Evolutionary conservation across 2,329 filamentous ascomycete species (phyloP).

Genomic region (Alternaria brassicicola): DNA sequence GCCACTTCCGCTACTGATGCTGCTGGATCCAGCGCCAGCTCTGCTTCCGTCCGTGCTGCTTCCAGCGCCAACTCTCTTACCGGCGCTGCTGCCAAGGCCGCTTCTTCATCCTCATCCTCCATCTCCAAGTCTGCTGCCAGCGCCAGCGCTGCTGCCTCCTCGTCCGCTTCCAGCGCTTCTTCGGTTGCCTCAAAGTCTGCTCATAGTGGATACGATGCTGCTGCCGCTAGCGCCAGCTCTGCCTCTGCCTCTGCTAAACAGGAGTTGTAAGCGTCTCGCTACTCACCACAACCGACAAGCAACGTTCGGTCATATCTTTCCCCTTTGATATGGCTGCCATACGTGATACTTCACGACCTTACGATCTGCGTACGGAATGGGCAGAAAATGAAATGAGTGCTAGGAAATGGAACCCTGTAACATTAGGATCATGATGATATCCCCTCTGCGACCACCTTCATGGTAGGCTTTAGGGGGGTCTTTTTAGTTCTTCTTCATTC

Average conservation of each 20-base stretch:
- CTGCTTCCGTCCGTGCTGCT: slow-evolving; percentile 19
- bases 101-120: slow-evolving; percentile 42
- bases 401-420: slow-evolving; percentile 26
- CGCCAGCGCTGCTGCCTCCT: slow-evolving; percentile 39
- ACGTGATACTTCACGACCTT: slow-evolving; percentile 29
- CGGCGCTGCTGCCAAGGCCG: slow-evolving; percentile 34
- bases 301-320: slow-evolving; percentile 13
- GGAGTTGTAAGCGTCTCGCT: slow-evolving; percentile 50
- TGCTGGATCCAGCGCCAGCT: slow-evolving; percentile 34
- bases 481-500: slow-evolving; percentile 17
- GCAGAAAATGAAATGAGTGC: slow-evolving; percentile 19
- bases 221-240: slow-evolving; percentile 37
- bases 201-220: slow-evolving; percentile 41
- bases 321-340: slow-evolving; percentile 9
- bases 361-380: slow-evolving; percentile 29
- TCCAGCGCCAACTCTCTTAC: slow-evolving; percentile 31
- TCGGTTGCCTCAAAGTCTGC: slow-evolving; percentile 43
- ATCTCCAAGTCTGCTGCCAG: slow-evolving; percentile 44
- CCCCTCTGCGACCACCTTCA: slow-evolving; percentile 22
- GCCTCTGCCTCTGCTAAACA: slow-evolving; percentile 48
- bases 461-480: slow-evolving; percentile 24
- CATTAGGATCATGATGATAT: slow-evolving; percentile 35
- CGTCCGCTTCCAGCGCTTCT: slow-evolving; percentile 42
- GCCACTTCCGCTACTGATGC: slow-evolving; percentile 74
- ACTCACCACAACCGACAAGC: slow-evolving; percentile 13